Conservation (phyloP, 768 basidiomycete genomes). For the Stropharia rugosoannulata region DNA sequence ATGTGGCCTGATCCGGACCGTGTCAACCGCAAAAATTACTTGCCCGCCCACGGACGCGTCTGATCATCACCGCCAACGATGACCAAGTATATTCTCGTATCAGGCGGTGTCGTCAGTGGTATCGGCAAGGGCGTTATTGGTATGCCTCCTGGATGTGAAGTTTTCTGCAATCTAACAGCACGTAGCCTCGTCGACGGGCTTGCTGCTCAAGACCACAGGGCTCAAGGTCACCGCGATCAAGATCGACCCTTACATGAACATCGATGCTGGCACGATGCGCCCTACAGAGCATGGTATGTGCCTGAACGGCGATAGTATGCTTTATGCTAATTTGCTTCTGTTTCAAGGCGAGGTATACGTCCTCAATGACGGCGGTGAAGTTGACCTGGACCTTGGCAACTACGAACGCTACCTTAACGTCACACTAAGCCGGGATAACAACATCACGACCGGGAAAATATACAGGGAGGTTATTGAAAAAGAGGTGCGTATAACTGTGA, state of each 20-base stretch:
- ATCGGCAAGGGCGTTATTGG: constrained; percentile 99
- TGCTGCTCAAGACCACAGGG: constrained; percentile 92
- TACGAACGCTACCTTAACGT: constrained; percentile 98
- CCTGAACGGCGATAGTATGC: not conserved
- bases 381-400: constrained; percentile 96
- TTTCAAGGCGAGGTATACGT: constrained; percentile 89
- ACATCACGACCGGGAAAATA: constrained; percentile 98
- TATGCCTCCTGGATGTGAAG: constrained; percentile 37
- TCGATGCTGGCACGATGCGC: constrained; percentile 98
- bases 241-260: constrained; percentile 99
- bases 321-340: not conserved
- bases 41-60: not conserved
- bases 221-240: constrained; percentile 99
- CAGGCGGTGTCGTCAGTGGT: constrained; percentile 96
- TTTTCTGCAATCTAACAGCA: not conserved
- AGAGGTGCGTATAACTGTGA: constrained; percentile 64
- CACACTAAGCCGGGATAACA: constrained; percentile 91
- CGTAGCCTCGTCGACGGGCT: constrained; percentile 94
- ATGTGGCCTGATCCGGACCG: not conserved
- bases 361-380: constrained; percentile 97
- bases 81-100: constrained; percentile 97
- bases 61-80: constrained; percentile 34
- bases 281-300: constrained; percentile 94
- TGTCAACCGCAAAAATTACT: not conserved
- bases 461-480: constrained; percentile 96